phyloP scores from a whole-genome alignment of 2,329 filamentous ascomycete species.

The Aspergillus neoniger region DNA sequence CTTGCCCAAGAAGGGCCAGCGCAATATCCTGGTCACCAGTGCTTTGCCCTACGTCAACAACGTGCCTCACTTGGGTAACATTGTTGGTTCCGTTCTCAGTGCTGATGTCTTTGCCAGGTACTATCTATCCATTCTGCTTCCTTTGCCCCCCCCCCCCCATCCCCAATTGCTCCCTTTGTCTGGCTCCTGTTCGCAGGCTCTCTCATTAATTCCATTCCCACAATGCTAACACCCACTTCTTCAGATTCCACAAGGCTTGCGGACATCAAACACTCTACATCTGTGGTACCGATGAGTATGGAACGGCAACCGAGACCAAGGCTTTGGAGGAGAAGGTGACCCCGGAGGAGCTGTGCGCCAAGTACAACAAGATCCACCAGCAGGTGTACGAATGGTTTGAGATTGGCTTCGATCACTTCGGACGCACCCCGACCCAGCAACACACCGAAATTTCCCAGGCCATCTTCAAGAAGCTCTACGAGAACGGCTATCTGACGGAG shows the following conservation, averaged over 20 bases:
- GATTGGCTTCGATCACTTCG: slow-evolving; percentile 92
- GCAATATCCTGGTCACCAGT: slow-evolving; percentile 87
- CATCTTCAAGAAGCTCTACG: slow-evolving; percentile 82
- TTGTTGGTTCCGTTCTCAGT: slow-evolving; percentile 82
- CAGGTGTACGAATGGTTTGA: slow-evolving; percentile 96
- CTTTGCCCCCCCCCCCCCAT: slow-evolving; percentile 60
- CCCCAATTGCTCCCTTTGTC: slow-evolving; percentile 61
- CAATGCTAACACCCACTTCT: slow-evolving; percentile 18
- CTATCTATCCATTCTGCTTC: slow-evolving; percentile 30
- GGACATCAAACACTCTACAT: slow-evolving; percentile 79
- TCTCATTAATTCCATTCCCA: background rate
- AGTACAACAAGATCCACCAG: slow-evolving; percentile 88
- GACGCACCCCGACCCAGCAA: slow-evolving; percentile 81
- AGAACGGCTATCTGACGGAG: slow-evolving; percentile 87
- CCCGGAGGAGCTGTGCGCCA: slow-evolving; percentile 82
- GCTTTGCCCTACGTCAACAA: slow-evolving; percentile 85
- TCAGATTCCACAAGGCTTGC: slow-evolving; percentile 74
- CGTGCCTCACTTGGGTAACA: slow-evolving; percentile 83
- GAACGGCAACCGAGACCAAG: slow-evolving; percentile 94
- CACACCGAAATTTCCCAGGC: slow-evolving; percentile 93
- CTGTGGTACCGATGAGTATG: slow-evolving; percentile 92
- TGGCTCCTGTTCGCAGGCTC: background rate
- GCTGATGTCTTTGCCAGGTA: slow-evolving; percentile 76
- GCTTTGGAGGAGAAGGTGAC: slow-evolving; percentile 84
- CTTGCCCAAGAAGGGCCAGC: slow-evolving; percentile 70